Conservation (phyloP, 495 filamentous ascomycete species). For the Geoglossum glabrum region DNA sequence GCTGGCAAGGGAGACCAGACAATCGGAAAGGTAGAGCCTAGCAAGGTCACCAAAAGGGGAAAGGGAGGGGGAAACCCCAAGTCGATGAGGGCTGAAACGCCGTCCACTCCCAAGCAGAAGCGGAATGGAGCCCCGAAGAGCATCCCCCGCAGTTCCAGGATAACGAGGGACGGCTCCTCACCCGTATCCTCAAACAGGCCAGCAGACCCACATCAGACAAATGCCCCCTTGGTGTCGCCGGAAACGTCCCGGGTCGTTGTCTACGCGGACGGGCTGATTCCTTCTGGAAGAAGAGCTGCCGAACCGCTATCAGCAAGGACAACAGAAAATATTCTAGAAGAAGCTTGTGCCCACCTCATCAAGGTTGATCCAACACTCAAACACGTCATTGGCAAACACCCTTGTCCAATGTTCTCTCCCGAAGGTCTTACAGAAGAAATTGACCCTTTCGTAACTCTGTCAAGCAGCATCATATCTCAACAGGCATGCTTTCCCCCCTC, state of each 20-base stretch:
- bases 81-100: neutral
- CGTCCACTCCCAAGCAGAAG: neutral
- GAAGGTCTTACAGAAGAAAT: slow-evolving; percentile 64
- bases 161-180: slow-evolving; percentile 15
- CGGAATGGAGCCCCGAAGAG: slow-evolving; percentile 9
- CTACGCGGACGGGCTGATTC: slow-evolving; percentile 27
- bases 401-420: slow-evolving; percentile 59
- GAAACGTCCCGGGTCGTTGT: slow-evolving; percentile 49
- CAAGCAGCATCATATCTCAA: slow-evolving; percentile 79
- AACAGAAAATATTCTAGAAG: slow-evolving; percentile 50
- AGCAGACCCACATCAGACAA: slow-evolving; percentile 43
- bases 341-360: slow-evolving; percentile 62
- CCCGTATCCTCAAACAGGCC: slow-evolving; percentile 30
- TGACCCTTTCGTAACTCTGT: slow-evolving; percentile 70
- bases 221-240: slow-evolving; percentile 63
- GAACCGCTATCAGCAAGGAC: slow-evolving; percentile 22
- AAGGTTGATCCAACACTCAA: slow-evolving; percentile 53
- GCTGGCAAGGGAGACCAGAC: neutral
- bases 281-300: slow-evolving; percentile 24
- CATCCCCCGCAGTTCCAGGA: slow-evolving; percentile 12
- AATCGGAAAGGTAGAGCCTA: neutral
- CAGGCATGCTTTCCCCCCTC: slow-evolving; percentile 26
- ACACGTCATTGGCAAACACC: slow-evolving; percentile 51
- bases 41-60: neutral
- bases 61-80: neutral